Evolutionary conservation across 306 rosid species (phyloP), one percentile per base, ranked within the genome.

Genomic region (Luffa acutangula): DNA sequence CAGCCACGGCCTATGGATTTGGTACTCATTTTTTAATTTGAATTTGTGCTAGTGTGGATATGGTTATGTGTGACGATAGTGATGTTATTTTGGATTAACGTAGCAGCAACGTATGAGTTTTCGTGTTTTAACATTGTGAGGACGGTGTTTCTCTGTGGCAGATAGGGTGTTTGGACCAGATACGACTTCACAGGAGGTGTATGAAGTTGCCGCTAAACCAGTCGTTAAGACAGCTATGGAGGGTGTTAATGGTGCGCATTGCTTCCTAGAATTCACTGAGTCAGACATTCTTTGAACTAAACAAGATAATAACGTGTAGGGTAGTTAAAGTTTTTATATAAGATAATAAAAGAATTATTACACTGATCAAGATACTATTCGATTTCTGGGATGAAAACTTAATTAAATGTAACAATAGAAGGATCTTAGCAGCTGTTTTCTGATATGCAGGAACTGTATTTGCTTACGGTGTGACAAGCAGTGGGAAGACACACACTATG

Each of bases 401-500:
- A 33, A 11, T 21, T 48, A 45, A 46, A 11, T 46, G 21, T 31
- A 14, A 74, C 41, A 31, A 51, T 46, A 4, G 34, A 75, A 18
- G 9, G 78, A 75, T 34, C 78, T 53, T 34, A 75, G 34, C 56
- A 25, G 54, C 70, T 58, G 43, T 45, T 43, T 43, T 77, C 6
- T 77, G 71, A 25, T 57, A 80, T 76, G 89, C 96, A 96, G 98
- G 99, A 58, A 96, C 98, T 20, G 99, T 96, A 82, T 96, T 96
- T 86, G 99, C 98, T 57, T 96, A 96, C 73, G 99, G 99, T 78
- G 99, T 93, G 86, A 96, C 98, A 9, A 96, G 99, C 81, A 96
- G 99, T 83, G 99, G 99, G 60, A 96, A 96, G 88, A 96, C 99
- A 5, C 99, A 96, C 88, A 96, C 99, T 71, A 96, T 96, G 99